Base-by-base conservation (phyloP, 768 basidiomycete genomes). In the Dentipellis fragilis region DNA sequence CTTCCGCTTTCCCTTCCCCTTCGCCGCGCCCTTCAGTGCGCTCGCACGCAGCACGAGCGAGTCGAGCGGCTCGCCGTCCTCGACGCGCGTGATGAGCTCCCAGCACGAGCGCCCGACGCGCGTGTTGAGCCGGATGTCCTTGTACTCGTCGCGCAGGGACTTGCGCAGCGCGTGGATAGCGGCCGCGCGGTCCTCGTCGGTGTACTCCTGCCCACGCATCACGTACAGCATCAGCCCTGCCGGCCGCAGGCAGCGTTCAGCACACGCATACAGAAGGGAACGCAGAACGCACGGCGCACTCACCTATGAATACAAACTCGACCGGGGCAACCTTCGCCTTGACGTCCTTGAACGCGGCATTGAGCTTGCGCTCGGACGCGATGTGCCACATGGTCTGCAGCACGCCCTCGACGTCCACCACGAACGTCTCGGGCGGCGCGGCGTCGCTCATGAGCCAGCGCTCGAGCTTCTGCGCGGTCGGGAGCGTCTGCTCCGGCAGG, bases 291-390 rank as follows among this genome's bases (percentile, higher is more conserved):
- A 38, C 49, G 14, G 49, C 42, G 11, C 10, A 69, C 75, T 58
- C 63, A 90, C 90, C 87, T 42, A 89, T 82, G 67, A 87, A 91
- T 35, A 90, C 80, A 65, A 92, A 87, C 63, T 89, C 85, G 8
- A 84, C 80, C 1, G 87, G 87, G 1, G 86, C 81, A 40, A 90
- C 75, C 57, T 80, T 77, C 55, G 72, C 70, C n/a, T 86, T 75
- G 2, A 73, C 81, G 11, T 65, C 57, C n/a, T 52, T 42, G 50
- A 57, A 60, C 12, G 19, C 59, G 23, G 75, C 77, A 36, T 79
- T 68, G 6, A 63, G 36, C 10, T 49, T 46, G 0, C 57, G 19
- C 34, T 73, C 68, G 10, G 58, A 63, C 2, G 84, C 84, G 47
- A 88, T 73, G 19, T 74, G 68, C 70, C 76, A 78, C 48, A 86